phyloP scores from a whole-genome alignment of 23 red algal genomes.

The Rhodosorus marinus region DNA sequence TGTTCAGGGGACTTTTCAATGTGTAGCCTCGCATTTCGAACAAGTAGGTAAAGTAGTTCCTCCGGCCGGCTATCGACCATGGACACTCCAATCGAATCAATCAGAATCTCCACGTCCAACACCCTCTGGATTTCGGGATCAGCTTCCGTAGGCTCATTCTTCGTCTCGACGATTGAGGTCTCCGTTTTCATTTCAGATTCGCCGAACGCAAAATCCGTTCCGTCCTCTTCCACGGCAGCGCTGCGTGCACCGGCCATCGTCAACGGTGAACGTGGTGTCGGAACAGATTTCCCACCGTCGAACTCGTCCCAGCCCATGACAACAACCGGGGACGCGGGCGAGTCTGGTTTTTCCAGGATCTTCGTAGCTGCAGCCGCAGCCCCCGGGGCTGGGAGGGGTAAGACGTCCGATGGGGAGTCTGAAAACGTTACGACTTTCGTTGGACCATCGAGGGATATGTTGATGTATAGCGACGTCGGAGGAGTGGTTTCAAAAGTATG shows the following conservation, averaged over 20 bases:
- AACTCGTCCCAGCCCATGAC: not conserved
- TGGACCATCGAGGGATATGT: slow-evolving; percentile 49
- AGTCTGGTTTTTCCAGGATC: not conserved
- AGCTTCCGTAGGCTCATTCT: too few species aligned
- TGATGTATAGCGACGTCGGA: slow-evolving; percentile 12
- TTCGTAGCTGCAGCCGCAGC: too few species aligned
- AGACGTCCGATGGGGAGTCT: too few species aligned
- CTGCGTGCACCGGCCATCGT: too few species aligned
- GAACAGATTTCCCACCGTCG: not conserved
- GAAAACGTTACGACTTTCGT: slow-evolving; percentile 82
- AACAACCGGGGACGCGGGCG: not conserved
- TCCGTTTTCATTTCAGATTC: too few species aligned
- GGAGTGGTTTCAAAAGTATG: too few species aligned
- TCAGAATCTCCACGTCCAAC: slow-evolving; percentile 23
- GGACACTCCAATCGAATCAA: slow-evolving; percentile 55
- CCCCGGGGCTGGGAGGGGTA: too few species aligned
- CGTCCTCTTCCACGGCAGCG: too few species aligned
- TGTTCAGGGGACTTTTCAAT: slow-evolving; percentile 7
- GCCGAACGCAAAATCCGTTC: too few species aligned
- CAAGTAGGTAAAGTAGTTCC: slow-evolving; percentile 46
- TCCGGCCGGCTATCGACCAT: slow-evolving; percentile 23
- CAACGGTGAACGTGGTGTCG: too few species aligned
- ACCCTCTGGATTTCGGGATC: too few species aligned
- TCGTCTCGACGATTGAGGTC: too few species aligned
- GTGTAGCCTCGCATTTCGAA: slow-evolving; percentile 17